These are phyloP conservation scores for Cutaneotrichosporon daszewskae DNA, from an alignment of 1,284 basidiomycete genomes.

Conservation along the genomic window DNA sequence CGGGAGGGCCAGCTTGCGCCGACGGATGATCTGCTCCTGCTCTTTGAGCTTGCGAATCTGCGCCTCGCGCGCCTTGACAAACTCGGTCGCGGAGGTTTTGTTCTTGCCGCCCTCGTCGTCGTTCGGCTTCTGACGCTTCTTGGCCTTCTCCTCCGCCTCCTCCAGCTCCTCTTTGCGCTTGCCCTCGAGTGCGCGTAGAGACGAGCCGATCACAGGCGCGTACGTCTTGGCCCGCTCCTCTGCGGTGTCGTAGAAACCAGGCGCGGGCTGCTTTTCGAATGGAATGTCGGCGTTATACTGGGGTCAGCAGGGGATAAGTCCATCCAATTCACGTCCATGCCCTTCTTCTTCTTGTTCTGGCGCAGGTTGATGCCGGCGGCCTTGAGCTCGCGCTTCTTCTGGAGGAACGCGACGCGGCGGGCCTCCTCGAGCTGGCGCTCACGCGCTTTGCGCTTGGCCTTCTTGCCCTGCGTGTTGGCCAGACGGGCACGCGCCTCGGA, in stretches of 20 bases:
- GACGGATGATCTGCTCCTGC: slow-evolving; percentile 86
- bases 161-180: slow-evolving; percentile 68
- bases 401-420: slow-evolving; percentile 83
- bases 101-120: slow-evolving; percentile 47
- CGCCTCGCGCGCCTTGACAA: slow-evolving; percentile 86
- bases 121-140: slow-evolving; percentile 68
- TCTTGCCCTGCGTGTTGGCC: slow-evolving; percentile 99
- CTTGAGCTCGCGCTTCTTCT: slow-evolving; percentile 97
- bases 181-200: slow-evolving; percentile 78
- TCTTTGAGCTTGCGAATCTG: slow-evolving; percentile 97
- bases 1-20: slow-evolving; percentile 80
- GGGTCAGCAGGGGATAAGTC: no score
- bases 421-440: slow-evolving; percentile 96
- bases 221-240: slow-evolving; percentile 88
- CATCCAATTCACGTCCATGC: no score
- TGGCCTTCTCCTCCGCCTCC: slow-evolving; percentile 84
- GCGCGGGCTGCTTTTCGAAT: slow-evolving; percentile 91
- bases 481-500: slow-evolving; percentile 96
- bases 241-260: slow-evolving; percentile 95
- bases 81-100: slow-evolving; percentile 67
- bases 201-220: slow-evolving; percentile 84
- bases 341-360: slow-evolving; percentile 87
- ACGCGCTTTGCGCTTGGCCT: slow-evolving; percentile 96
- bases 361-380: slow-evolving; percentile 86
- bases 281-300: slow-evolving; percentile 99